phyloP scores from a whole-genome alignment of 2,329 filamentous ascomycete genomes.

The Herpotrichia juniperi region DNA sequence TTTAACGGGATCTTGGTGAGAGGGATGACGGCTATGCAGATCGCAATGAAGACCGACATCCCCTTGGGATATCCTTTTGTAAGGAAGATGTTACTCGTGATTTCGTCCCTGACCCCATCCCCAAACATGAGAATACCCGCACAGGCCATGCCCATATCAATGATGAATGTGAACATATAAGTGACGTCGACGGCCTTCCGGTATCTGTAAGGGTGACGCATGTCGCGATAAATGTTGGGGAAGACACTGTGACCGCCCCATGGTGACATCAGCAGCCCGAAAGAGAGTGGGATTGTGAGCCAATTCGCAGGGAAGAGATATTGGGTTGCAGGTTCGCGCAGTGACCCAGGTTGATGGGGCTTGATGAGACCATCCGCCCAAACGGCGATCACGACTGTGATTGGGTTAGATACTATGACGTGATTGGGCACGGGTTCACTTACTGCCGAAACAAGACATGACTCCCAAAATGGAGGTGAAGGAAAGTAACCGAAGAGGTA shows the following conservation, averaged over 20 bases:
- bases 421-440: constrained; percentile 51
- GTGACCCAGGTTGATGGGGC: constrained; percentile 76
- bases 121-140: constrained; percentile 95
- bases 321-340: constrained; percentile 79
- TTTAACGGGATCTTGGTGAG: constrained; percentile 95
- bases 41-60: constrained; percentile 78
- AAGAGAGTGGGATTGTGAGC: constrained; percentile 83
- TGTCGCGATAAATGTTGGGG: constrained; percentile 81
- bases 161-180: constrained; percentile 82
- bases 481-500: constrained; percentile 82
- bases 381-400: constrained; percentile 78
- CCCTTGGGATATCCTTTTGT: constrained; percentile 74
- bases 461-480: constrained; percentile 95
- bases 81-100: constrained; percentile 86
- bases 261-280: constrained; percentile 86
- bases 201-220: constrained; percentile 85
- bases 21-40: constrained; percentile 90
- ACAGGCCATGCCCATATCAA: constrained; percentile 82
- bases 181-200: constrained; percentile 75
- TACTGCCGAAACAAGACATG: constrained; percentile 84
- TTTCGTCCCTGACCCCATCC: constrained; percentile 82
- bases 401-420: constrained; percentile 29
- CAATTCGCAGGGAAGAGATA: constrained; percentile 86
- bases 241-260: constrained; percentile 79
- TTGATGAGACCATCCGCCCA: constrained; percentile 88